Percentiles rank a stretch among this genome's conserved stretches.
These are phyloP conservation scores for Eragrostis tef DNA, from an alignment of 202 grass and related monocot genomes.

Conservation along the genomic window DNA sequence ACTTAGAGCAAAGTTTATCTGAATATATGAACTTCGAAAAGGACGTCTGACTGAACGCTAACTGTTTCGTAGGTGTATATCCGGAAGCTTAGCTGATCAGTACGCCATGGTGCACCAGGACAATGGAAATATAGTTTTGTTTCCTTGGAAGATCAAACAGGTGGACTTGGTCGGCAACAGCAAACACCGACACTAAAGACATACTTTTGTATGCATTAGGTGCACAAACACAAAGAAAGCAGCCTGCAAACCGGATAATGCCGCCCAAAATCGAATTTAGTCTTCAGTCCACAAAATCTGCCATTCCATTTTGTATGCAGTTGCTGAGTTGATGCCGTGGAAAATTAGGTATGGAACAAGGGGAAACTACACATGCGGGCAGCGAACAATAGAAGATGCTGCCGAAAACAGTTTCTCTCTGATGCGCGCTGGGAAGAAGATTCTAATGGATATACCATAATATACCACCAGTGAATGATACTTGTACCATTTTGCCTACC, in stretches of 20 bases:
- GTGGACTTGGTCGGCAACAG: constrained; percentile 25
- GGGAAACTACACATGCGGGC: background rate
- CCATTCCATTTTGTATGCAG: background rate
- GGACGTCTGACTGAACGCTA: background rate
- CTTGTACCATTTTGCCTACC: constrained; percentile 10
- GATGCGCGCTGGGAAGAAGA: background rate
- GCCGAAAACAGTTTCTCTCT: background rate
- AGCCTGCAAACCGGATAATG: background rate
- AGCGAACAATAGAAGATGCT: background rate
- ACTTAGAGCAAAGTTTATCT: background rate
- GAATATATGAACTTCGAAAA: background rate
- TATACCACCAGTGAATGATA: background rate
- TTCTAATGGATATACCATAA: constrained; percentile 39
- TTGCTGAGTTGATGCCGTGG: background rate
- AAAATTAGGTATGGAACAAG: background rate
- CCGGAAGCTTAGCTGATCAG: background rate
- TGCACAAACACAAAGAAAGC: background rate
- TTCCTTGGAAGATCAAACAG: background rate
- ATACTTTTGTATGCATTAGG: background rate
- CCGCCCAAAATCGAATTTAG: background rate
- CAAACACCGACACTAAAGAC: background rate
- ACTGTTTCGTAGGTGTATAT: background rate
- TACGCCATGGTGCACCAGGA: background rate
- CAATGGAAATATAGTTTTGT: constrained; percentile 10
- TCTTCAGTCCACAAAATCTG: background rate